Conservation (phyloP, 1,284 basidiomycete genomes). For the Limonomyces culmigenus region DNA sequence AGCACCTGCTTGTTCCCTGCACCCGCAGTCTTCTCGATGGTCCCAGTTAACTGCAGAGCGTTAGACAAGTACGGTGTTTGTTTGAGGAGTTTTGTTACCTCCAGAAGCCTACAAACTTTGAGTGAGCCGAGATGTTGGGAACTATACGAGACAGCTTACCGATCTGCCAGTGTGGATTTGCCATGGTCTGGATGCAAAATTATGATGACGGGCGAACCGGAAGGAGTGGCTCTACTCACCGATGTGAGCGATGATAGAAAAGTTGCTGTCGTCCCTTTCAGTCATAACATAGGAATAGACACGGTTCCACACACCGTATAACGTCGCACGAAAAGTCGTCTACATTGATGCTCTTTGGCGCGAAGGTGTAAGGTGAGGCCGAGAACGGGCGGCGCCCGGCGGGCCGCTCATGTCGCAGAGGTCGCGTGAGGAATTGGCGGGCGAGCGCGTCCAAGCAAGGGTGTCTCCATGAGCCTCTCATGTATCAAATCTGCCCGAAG, state of each 20-base stretch:
- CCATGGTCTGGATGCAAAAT: slow-evolving; percentile 52
- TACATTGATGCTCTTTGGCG: slow-evolving; percentile 28
- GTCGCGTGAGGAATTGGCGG: too few species aligned
- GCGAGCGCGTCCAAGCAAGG: too few species aligned
- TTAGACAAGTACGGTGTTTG: slow-evolving; percentile 1
- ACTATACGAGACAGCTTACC: slow-evolving; percentile 28
- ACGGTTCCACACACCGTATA: slow-evolving; percentile 71
- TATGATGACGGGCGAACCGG: neutral
- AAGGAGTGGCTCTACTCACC: slow-evolving; percentile 24
- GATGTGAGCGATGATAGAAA: slow-evolving; percentile 91
- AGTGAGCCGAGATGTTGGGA: neutral
- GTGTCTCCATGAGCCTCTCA: too few species aligned
- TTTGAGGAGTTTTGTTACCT: slow-evolving; percentile 23
- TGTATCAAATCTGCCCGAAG: too few species aligned
- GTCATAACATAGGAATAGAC: slow-evolving; percentile 7
- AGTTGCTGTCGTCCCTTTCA: slow-evolving; percentile 40
- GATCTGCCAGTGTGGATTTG: slow-evolving; percentile 84
- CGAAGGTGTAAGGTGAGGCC: too few species aligned
- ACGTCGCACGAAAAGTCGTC: slow-evolving; percentile 56
- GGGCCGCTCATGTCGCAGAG: too few species aligned
- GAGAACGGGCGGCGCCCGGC: too few species aligned
- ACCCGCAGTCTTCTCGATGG: slow-evolving; percentile 49
- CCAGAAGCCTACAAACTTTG: slow-evolving; percentile 34
- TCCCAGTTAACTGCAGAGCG: slow-evolving; percentile 23
- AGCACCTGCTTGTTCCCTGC: slow-evolving; percentile 78